These are phyloP conservation scores for Chaetoceros tenuissimus DNA, from an alignment of 108 stramenopile genomes.

Conservation along the genomic window DNA sequence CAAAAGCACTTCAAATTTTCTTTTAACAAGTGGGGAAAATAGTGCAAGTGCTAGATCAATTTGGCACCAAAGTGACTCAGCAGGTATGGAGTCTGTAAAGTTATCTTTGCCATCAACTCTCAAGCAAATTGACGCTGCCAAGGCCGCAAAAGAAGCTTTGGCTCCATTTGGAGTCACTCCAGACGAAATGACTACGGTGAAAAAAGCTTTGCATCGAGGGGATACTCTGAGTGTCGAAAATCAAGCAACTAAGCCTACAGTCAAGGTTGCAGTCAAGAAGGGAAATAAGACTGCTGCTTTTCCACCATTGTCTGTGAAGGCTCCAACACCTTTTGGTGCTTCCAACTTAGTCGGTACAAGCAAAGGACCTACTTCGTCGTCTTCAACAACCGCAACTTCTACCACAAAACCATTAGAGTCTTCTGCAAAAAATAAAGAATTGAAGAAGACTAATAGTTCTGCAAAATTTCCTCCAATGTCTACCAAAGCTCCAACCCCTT, in stretches of 20 bases:
- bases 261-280: background rate
- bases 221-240: background rate
- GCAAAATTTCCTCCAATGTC: slow-evolving; percentile 32
- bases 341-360: too few species aligned
- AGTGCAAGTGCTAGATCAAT: too few species aligned
- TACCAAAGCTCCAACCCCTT: too few species aligned
- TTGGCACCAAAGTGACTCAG: background rate
- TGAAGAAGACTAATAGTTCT: slow-evolving; percentile 7
- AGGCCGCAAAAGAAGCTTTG: slow-evolving; percentile 47
- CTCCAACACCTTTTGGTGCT: slow-evolving; percentile 3
- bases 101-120: slow-evolving; percentile 33
- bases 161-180: slow-evolving; percentile 66
- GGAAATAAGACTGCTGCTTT: slow-evolving; percentile 1
- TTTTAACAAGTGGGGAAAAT: too few species aligned
- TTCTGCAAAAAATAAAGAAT: background rate
- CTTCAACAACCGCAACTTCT: background rate
- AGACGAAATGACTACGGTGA: slow-evolving; percentile 35
- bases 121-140: slow-evolving; percentile 34
- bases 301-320: slow-evolving; percentile 6
- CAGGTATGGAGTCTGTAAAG: slow-evolving; percentile 7
- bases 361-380: slow-evolving; percentile 1
- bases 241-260: background rate
- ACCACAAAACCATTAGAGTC: background rate
- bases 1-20: too few species aligned
- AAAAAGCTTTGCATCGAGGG: background rate